Base-by-base conservation (phyloP, 805 yeast genomes). In the Komagataella populi region DNA sequence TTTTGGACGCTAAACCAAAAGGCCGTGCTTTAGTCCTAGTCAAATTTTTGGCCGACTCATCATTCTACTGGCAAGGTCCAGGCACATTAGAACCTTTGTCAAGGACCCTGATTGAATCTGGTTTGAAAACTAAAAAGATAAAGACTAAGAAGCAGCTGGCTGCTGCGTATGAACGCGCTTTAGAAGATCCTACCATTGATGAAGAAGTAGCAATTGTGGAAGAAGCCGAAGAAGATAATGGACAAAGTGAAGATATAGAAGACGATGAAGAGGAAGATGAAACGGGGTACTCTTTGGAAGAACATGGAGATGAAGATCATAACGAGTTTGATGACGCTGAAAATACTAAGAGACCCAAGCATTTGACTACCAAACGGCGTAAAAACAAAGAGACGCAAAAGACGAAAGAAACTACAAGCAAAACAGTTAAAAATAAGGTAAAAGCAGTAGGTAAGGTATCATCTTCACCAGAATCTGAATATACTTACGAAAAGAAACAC, bases 41-140 rank as follows among this genome's bases (percentile, higher is more conserved):
- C 39, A 24, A 36, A 39, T 51, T 48, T n/a, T 45, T 51, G 17
- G 50, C 44, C 54, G 76, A 75, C 20, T 72, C 71, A 51, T 71
- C 62, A 56, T 67, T 65, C 57, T 71, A 75, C 74, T 66, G 71
- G 68, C 67, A 64, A 48, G 73, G 68, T 47, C 66, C 69, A 56
- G 61, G 63, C 20, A 46, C 50, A 17, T 22, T 54, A 3, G 45
- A 43, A 14, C 52, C 54, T 30, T 51, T 55, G 47, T 48, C 48
- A 24, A 23, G 48, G 1, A 23, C 49, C n/a, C 17, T 6, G 44
- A 52, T 55, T 49, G 52, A 54, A 39, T 18, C 23, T 30, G 7
- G 36, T 12, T 16, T 17, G 7, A 17, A 14, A 16, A 45, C 36
- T 6, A 23, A 24, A 6, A 50, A 30, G 47, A 48, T 45, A 7